Evolutionary conservation across 2,329 filamentous ascomycete species (phyloP), one percentile per base, ranked within the genome.

Genomic region (Boeremia exigua): DNA sequence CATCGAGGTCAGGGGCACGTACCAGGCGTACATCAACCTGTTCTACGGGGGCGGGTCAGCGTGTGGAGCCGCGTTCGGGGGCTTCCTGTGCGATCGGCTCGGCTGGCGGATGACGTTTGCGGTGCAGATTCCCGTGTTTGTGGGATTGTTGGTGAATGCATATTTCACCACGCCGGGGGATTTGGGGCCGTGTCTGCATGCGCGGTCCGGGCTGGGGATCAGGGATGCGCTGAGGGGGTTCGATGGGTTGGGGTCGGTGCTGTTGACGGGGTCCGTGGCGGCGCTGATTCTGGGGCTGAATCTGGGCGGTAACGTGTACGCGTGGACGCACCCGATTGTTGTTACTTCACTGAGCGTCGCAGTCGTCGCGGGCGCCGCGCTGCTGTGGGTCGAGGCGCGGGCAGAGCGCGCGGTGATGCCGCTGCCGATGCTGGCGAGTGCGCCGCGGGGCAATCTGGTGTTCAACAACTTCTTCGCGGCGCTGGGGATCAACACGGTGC

Each of bases 31-130:
- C 61, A 83, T 90, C 66, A 74, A 90, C 68, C 79, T 89, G 40
- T 80, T 84, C 44, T 90, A 83, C 62, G 88, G 88, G 2, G 68
- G 77, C 9, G 78, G 76, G 6, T 70, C 71, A 19, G 73, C 73
- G 6, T 76, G 86, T 2, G 89, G 89, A 2, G 88, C 88, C 1
- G 88, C 88, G 0, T 79, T 89, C 6, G 89, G 89, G 12, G 89
- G 89, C 1, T 80, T 86, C 48, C 84, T 92, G 67, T 88, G 87
- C 23, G 88, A 92, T 66, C 80, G 78, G 30, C 73, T 92, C 1
- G 89, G 89, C 28, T 92, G 89, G 89, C 79, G 89, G 37, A 89
- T 87, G 86, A 87, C 88, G 52, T 91, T 84, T 65, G 75, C 77
- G 23, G 73, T 84, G 9, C 82, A 84, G 55, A 74, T 84, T 11